phyloP scores from a whole-genome alignment of 2,329 filamentous ascomycete genomes.

The Botrytis elliptica region DNA sequence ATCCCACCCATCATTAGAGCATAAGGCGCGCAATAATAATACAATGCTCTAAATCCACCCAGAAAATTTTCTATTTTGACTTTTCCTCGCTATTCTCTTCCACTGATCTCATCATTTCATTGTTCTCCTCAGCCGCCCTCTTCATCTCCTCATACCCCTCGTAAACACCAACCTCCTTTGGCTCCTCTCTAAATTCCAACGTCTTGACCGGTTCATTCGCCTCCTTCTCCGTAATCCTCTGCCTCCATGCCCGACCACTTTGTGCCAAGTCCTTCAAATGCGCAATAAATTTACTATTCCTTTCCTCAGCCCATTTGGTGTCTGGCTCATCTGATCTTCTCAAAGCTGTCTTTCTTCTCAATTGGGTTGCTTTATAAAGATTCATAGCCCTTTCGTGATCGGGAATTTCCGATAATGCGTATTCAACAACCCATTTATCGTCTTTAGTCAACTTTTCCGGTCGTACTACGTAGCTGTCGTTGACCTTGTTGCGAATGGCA shows the following conservation, averaged over 20 bases:
- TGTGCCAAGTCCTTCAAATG: conserved; percentile 48
- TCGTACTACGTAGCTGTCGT: conserved; percentile 61
- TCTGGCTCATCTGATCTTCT: conserved; percentile 36
- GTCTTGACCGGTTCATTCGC: conserved; percentile 48
- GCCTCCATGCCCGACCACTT: conserved; percentile 59
- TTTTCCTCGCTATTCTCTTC: not conserved
- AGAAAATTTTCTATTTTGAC: not conserved
- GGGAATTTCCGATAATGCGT: conserved; percentile 65
- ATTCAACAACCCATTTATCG: conserved; percentile 73
- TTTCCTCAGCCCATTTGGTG: conserved; percentile 15
- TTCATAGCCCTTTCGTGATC: conserved; percentile 42
- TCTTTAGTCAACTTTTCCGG: conserved; percentile 49
- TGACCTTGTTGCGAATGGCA: conserved; percentile 69
- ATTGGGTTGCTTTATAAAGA: conserved; percentile 57
- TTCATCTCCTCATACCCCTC: conserved; percentile 2
- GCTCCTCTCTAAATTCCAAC: conserved; percentile 40
- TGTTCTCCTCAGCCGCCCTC: not conserved
- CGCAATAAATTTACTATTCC: conserved; percentile 35
- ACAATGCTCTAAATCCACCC: conserved; percentile 1
- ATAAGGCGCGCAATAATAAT: not conserved
- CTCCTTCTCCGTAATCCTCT: conserved; percentile 53
- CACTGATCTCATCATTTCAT: not conserved
- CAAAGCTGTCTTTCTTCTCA: conserved; percentile 50
- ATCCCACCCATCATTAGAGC: not conserved
- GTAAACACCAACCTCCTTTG: conserved; percentile 16